Evolutionary conservation across 169 alveolate genomes (phyloP), one percentile per base, ranked within the genome.

Genomic region (Cryptosporidium viatorum): DNA sequence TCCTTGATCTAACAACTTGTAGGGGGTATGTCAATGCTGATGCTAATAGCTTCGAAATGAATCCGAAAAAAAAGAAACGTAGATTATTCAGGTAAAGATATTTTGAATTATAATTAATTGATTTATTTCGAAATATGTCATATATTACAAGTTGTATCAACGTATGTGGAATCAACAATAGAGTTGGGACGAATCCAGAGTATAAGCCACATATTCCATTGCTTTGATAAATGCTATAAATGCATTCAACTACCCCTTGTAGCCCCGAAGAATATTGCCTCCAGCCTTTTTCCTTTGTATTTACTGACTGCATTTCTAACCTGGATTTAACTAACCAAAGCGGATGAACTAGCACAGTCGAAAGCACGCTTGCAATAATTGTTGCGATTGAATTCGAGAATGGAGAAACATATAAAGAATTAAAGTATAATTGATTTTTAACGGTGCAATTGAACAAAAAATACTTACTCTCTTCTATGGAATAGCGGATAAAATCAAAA

Each of bases 321-420:
- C 89, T 80, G 29, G 89, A 45, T 35, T 80, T 80, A 9, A 80
- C 67, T 48, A 80, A 16, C 89, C 89, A 80, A 33, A 80, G 68
- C 8, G 89, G 89, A 48, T 80, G 89, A 16, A 80, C 89, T 10
- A 80, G 62, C 8, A 41, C 39, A 39, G 89, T 80, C n/a, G 89
- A 80, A 18, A 80, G 23, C 18, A 37, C 26, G 10, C 89, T 39
- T 0, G 89, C 89, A 43, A 80, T 80, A 4, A 80, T 23, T 60
- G 89, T 62, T 41, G 89, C 80, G 39, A 80, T 43, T 37, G 89
- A 37, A 80, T 80, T 80, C 3, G 89, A 41, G 10, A 48, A 29
- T 39, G 75, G 74, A 10, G 89, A 80, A 26, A 62, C 62, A 2
- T 51, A 2, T n/a, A n/a, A 18, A 29, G 45, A 8, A 33, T 55